Evolutionary conservation across 371 early-diverging fungal genomes (phyloP).

Genomic region (Neoconidiobolus thromboides): DNA sequence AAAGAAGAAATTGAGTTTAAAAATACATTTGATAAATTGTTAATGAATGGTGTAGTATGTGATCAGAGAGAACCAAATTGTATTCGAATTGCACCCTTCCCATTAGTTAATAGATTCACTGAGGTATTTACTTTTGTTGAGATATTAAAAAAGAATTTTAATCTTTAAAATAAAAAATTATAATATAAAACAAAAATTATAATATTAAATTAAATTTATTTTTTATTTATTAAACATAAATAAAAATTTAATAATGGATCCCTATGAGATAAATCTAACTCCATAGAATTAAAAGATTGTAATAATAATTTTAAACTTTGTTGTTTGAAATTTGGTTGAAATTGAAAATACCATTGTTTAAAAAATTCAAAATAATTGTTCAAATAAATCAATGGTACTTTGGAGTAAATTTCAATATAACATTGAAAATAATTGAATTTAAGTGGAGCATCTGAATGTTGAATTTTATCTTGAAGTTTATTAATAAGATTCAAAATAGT

Average conservation of each 20-base stretch:
- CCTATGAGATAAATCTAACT: background rate
- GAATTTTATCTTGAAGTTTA: too few species aligned
- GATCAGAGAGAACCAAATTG: slow-evolving; percentile 87
- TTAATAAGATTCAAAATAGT: too few species aligned
- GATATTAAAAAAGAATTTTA: background rate
- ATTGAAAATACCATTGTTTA: too few species aligned
- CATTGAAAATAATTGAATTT: too few species aligned
- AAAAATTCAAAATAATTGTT: too few species aligned
- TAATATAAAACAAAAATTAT: background rate
- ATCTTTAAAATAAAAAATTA: background rate
- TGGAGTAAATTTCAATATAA: too few species aligned
- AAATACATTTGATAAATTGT: slow-evolving; percentile 33
- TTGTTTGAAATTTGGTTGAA: too few species aligned
- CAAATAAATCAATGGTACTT: too few species aligned
- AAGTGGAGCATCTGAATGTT: too few species aligned
- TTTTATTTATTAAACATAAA: background rate
- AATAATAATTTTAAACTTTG: too few species aligned
- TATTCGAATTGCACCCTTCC: slow-evolving; percentile 78
- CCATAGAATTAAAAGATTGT: too few species aligned
- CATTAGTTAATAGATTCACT: slow-evolving; percentile 70
- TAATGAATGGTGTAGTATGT: slow-evolving; percentile 48
- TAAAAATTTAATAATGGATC: background rate
- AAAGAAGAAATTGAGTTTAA: slow-evolving; percentile 28
- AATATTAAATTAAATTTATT: background rate
- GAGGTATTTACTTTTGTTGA: slow-evolving; percentile 41